Percentiles rank a stretch among this genome's conserved stretches.
phyloP scores from a whole-genome alignment of 2,329 filamentous ascomycete genomes.

The Phoma herbarum region DNA sequence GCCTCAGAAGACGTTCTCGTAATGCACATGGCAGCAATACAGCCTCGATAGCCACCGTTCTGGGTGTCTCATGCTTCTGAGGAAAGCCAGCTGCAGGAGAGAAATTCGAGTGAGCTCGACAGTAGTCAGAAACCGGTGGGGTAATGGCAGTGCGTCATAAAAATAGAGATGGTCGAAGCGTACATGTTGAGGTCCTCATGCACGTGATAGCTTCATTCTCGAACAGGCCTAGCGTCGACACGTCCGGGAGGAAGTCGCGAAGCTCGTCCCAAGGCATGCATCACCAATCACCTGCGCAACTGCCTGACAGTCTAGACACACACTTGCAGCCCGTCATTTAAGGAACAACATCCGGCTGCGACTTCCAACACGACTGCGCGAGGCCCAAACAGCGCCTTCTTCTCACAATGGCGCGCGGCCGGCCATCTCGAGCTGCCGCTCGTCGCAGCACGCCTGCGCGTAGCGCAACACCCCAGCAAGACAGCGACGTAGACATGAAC shows the following conservation, averaged over 20 bases:
- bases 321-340: not conserved
- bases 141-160: not conserved
- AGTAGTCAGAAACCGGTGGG: not conserved
- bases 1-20: not conserved
- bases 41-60: not conserved
- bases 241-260: constrained; percentile 27
- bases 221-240: constrained; percentile 13
- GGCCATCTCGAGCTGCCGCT: constrained; percentile 51
- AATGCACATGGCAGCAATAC: not conserved
- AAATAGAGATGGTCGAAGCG: not conserved
- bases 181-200: not conserved
- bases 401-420: constrained; percentile 46
- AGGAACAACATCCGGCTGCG: not conserved
- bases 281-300: constrained; percentile 2
- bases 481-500: constrained; percentile 49
- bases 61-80: not conserved
- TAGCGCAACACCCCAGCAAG: constrained; percentile 48
- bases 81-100: not conserved
- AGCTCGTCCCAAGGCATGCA: constrained; percentile 18
- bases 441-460: constrained; percentile 50
- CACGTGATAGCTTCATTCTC: constrained; percentile 11
- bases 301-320: not conserved
- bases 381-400: not conserved
- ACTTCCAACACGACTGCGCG: not conserved
- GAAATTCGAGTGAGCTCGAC: not conserved